phyloP scores from a whole-genome alignment of 2,329 filamentous ascomycete genomes.

The Lachnum nothofagi region DNA sequence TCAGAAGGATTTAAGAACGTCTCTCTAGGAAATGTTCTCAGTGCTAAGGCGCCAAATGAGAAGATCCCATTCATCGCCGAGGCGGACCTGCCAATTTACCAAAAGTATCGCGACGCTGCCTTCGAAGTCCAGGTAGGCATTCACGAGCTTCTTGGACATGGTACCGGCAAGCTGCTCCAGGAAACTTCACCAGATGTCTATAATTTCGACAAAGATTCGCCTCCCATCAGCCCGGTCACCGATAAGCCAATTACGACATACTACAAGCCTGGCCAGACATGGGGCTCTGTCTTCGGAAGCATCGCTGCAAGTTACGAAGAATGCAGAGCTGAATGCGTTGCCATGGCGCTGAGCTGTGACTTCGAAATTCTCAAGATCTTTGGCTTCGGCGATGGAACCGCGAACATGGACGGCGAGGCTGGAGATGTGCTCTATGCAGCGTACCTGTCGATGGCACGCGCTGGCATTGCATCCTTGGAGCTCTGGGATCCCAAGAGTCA shows the following conservation, averaged over 20 bases:
- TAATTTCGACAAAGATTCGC: constrained; percentile 83
- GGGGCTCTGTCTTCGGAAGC: constrained; percentile 85
- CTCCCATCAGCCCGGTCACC: constrained; percentile 74
- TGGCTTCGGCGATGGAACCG: constrained; percentile 74
- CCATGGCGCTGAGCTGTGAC: constrained; percentile 85
- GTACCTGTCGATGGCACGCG: constrained; percentile 90
- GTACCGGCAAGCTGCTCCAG: constrained; percentile 88
- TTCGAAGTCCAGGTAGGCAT: constrained; percentile 96
- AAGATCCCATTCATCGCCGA: constrained; percentile 84
- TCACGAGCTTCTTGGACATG: constrained; percentile 83
- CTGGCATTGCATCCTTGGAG: constrained; percentile 82
- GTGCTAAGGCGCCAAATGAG: constrained; percentile 86
- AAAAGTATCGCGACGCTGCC: constrained; percentile 75
- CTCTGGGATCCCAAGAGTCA: constrained; percentile 88
- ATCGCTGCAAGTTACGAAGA: constrained; percentile 89
- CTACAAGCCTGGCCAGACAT: constrained; percentile 94
- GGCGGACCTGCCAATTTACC: constrained; percentile 70
- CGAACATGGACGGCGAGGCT: constrained; percentile 68
- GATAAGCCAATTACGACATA: constrained; percentile 73
- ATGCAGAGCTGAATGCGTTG: constrained; percentile 88
- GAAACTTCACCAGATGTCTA: constrained; percentile 76
- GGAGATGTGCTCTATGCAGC: constrained; percentile 83
- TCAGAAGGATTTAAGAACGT: constrained; percentile 88
- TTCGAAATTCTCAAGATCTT: constrained; percentile 87
- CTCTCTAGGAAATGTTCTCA: constrained; percentile 86